Evolutionary conservation across 2,329 filamentous ascomycete genomes (phyloP).

Genomic region (Pyrenochaeta sp.): DNA sequence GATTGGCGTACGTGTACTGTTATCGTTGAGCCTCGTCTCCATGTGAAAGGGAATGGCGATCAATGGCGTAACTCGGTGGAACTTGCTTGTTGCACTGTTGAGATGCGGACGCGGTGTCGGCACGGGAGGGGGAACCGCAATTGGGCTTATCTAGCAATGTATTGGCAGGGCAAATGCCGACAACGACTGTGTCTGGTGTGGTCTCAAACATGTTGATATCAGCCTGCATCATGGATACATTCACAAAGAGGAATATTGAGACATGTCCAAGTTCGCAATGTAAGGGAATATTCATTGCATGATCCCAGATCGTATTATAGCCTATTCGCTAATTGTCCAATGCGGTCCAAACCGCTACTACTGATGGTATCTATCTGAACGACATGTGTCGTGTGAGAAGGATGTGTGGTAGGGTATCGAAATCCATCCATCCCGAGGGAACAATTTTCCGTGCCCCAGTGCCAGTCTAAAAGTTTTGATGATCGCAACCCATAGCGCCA

Average conservation of each 20-base stretch:
- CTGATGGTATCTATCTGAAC: conserved; percentile 16
- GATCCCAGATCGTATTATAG: conserved; percentile 8
- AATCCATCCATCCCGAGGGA: conserved; percentile 23
- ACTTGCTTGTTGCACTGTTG: conserved; percentile 1
- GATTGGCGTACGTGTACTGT: not conserved
- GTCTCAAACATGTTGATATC: not conserved
- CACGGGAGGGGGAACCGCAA: not conserved
- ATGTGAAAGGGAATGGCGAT: not conserved
- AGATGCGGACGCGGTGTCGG: not conserved
- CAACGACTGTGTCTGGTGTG: not conserved
- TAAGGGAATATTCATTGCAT: not conserved
- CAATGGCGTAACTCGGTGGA: not conserved
- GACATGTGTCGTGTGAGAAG: conserved; percentile 18
- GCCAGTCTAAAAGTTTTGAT: conserved; percentile 29
- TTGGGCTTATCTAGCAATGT: not conserved
- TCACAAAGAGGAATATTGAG: not conserved
- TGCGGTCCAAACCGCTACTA: not conserved
- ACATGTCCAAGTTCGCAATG: not conserved
- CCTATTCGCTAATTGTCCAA: conserved; percentile 3
- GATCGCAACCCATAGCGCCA: conserved; percentile 18
- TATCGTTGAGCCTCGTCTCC: not conserved
- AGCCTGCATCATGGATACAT: not conserved
- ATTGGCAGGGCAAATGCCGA: not conserved
- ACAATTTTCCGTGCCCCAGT: conserved; percentile 22
- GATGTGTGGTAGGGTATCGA: conserved; percentile 38